phyloP scores from a whole-genome alignment of 441 rosid genomes.

The Bocquillonia castaneifolia region DNA sequence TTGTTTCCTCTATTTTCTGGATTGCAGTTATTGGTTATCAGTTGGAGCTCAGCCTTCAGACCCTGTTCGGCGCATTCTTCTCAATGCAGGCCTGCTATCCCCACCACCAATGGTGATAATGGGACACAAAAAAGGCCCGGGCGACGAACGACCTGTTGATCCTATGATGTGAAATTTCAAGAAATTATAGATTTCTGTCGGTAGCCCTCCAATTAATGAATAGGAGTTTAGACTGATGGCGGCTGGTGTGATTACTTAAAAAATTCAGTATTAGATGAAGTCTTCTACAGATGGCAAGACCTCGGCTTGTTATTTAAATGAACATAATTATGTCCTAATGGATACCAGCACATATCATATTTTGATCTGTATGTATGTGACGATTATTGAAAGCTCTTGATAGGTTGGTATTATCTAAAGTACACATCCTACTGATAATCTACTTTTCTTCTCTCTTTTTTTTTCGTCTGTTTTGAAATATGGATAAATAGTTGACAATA shows the following conservation, averaged over 20 bases:
- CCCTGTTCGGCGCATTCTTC: slow-evolving; percentile 25
- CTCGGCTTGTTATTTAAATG: slow-evolving; percentile 1
- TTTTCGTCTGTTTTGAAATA: too few relatives aligned
- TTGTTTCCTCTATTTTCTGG: not conserved
- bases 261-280: not conserved
- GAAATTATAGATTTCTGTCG: not conserved
- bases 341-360: not conserved
- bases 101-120: slow-evolving; percentile 29
- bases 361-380: not conserved
- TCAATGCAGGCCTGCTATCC: slow-evolving; percentile 24
- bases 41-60: slow-evolving; percentile 37
- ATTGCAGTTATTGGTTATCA: slow-evolving; percentile 30
- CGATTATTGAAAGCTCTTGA: not conserved
- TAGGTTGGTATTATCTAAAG: not conserved
- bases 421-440: not conserved
- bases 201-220: not conserved
- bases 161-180: not conserved
- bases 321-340: not conserved
- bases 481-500: too few relatives aligned
- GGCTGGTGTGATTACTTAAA: not conserved
- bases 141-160: not conserved
- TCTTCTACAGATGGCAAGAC: not conserved
- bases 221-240: not conserved
- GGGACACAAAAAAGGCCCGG: slow-evolving; percentile 21
- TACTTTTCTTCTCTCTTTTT: not conserved